A percentile compares a stretch with the other conserved stretches of the same genome.
phyloP scores from a whole-genome alignment of 2,329 filamentous ascomycete genomes.

The Lasiodiplodia theobromae region DNA sequence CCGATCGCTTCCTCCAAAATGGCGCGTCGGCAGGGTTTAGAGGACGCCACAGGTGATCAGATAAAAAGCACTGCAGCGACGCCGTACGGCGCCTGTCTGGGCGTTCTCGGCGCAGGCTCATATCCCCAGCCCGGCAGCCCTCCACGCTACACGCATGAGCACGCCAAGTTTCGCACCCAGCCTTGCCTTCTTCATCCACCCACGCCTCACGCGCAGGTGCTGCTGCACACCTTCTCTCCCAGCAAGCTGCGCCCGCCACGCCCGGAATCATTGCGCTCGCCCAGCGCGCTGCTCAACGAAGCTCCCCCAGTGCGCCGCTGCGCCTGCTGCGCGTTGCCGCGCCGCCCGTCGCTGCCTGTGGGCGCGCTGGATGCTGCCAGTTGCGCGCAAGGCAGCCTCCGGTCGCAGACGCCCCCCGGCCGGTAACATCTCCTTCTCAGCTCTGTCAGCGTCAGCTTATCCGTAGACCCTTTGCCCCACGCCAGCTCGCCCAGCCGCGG shows the following conservation, averaged over 20 bases:
- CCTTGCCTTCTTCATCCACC: conserved; percentile 23
- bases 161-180: conserved; percentile 22
- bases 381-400: conserved; percentile 28
- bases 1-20: conserved; percentile 28
- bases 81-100: conserved; percentile 18
- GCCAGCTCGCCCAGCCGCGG: conserved; percentile 22
- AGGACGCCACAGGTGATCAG: conserved; percentile 29
- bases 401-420: conserved; percentile 11
- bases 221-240: background rate
- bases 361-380: conserved; percentile 29
- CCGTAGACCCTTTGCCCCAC: conserved; percentile 18
- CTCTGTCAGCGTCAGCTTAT: conserved; percentile 30
- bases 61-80: conserved; percentile 29
- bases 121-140: conserved; percentile 26
- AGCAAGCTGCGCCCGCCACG: background rate
- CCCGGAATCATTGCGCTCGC: background rate
- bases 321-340: conserved; percentile 26
- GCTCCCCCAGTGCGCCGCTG: conserved; percentile 11
- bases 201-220: background rate
- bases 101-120: conserved; percentile 26
- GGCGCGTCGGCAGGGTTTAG: conserved; percentile 24
- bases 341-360: conserved; percentile 26
- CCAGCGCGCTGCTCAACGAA: background rate
- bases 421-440: conserved; percentile 25
- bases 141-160: conserved; percentile 27